Conservation (phyloP, 805 yeast genomes). For the Saccharomycopsis sp. region DNA sequence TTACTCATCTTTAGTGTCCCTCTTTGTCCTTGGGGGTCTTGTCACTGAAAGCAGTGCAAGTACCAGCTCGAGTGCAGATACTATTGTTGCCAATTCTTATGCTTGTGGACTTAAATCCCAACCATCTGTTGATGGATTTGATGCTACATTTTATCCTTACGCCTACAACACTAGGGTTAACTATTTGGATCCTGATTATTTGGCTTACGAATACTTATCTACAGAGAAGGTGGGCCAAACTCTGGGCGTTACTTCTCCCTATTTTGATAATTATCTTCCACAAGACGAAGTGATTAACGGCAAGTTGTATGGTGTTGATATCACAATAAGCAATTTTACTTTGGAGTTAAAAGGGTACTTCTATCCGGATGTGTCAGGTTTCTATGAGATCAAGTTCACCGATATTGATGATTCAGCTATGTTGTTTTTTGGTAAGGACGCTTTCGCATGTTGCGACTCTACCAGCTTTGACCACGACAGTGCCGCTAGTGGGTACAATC, state of each 20-base stretch:
- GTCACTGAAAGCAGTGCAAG: too few species aligned
- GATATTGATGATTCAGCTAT: slow-evolving; percentile 30
- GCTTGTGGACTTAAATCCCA: neutral
- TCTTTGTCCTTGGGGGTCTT: too few species aligned
- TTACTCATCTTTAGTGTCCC: too few species aligned
- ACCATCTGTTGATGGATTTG: slow-evolving; percentile 1
- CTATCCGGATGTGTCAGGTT: slow-evolving; percentile 28
- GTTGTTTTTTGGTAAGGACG: slow-evolving; percentile 30
- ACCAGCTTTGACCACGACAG: slow-evolving; percentile 4
- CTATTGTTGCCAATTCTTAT: neutral
- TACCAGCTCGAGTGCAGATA: neutral
- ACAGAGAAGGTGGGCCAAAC: neutral
- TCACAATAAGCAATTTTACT: slow-evolving; percentile 23
- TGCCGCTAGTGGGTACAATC: slow-evolving; percentile 2
- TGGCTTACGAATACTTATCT: neutral
- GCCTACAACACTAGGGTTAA: neutral
- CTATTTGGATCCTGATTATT: neutral
- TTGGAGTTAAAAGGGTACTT: slow-evolving; percentile 28
- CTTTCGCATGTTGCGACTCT: slow-evolving; percentile 31
- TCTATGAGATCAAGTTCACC: slow-evolving; percentile 25
- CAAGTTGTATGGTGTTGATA: slow-evolving; percentile 21
- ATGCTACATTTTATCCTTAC: neutral
- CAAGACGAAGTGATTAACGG: neutral
- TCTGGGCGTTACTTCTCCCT: neutral
- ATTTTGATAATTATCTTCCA: neutral